Evolutionary conservation across 2,329 filamentous ascomycete species (phyloP).

Genomic region (Dactylellina cionopaga): DNA sequence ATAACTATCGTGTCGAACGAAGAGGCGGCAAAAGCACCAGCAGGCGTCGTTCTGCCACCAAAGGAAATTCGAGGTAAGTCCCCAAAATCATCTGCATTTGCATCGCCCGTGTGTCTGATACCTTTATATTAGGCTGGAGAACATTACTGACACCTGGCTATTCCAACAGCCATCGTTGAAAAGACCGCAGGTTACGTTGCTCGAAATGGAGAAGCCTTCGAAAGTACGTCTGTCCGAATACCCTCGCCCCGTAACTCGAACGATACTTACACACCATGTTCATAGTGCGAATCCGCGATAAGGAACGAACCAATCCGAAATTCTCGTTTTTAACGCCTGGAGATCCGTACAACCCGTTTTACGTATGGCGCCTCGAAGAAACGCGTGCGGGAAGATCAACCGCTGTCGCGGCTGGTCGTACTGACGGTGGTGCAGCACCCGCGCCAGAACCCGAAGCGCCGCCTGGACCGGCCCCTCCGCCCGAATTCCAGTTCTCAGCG

Average conservation of each 20-base stretch:
- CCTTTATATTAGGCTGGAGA: constrained; percentile 53
- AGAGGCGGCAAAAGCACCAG: constrained; percentile 78
- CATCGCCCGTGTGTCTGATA: constrained; percentile 44
- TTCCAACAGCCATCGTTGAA: constrained; percentile 73
- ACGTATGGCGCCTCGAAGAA: constrained; percentile 88
- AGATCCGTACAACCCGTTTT: constrained; percentile 88
- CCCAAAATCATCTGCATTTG: background rate
- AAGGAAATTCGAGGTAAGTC: constrained; percentile 76
- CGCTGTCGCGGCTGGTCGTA: constrained; percentile 77
- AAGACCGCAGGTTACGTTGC: constrained; percentile 94
- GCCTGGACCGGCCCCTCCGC: constrained; percentile 83
- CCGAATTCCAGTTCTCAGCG: constrained; percentile 90
- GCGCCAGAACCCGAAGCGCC: constrained; percentile 71
- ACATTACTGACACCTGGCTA: constrained; percentile 54
- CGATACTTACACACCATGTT: constrained; percentile 24
- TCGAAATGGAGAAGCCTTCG: constrained; percentile 73
- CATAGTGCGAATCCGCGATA: constrained; percentile 79
- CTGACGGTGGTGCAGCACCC: constrained; percentile 69
- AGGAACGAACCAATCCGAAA: constrained; percentile 84
- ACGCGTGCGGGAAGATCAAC: constrained; percentile 85
- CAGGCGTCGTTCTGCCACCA: constrained; percentile 85
- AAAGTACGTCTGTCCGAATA: constrained; percentile 63
- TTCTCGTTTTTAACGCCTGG: constrained; percentile 84
- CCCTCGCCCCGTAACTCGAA: constrained; percentile 30
- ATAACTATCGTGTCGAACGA: constrained; percentile 59